Percentiles rank a stretch among this genome's conserved stretches.
Evolutionary conservation across 164 flowering plant genomes (phyloP).

Genomic region (Pachysandra terminalis): DNA sequence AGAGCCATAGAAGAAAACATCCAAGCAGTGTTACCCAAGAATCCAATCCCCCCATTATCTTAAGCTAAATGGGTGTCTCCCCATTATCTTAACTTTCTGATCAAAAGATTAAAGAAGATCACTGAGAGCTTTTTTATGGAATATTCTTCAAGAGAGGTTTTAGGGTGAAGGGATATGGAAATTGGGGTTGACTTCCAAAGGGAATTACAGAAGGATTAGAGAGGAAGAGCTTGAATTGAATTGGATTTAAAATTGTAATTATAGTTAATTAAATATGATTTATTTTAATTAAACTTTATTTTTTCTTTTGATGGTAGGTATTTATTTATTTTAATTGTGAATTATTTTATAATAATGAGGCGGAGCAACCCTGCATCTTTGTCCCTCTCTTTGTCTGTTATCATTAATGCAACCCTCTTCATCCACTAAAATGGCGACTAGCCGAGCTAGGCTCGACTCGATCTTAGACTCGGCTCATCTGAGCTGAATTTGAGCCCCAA

Average conservation of each 20-base stretch:
- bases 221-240: conserved; percentile 3
- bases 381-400: conserved; percentile 50
- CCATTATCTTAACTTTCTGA: conserved; percentile 20
- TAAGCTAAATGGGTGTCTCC: conserved; percentile 20
- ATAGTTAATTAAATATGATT: conserved; percentile 1
- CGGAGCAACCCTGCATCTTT: conserved; percentile 35
- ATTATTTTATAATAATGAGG: too few relatives aligned
- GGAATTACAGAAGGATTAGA: conserved; percentile 29
- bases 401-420: conserved; percentile 28
- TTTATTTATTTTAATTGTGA: conserved; percentile 17
- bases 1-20: conserved; percentile 27
- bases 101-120: background rate
- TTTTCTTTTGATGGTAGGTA: conserved; percentile 12
- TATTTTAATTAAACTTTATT: conserved; percentile 9
- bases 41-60: conserved; percentile 41
- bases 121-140: background rate
- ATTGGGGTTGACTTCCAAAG: conserved; percentile 38
- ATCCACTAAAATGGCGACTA: background rate
- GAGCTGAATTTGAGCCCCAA: too few relatives aligned
- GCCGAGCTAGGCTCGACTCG: too few relatives aligned
- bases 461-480: too few relatives aligned
- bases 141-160: background rate
- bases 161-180: conserved; percentile 1
- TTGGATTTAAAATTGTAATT: too few relatives aligned
- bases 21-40: conserved; percentile 16